Evolutionary conservation across 805 yeast species (phyloP).

Genomic region (Wickerhamiella domercqiae): DNA sequence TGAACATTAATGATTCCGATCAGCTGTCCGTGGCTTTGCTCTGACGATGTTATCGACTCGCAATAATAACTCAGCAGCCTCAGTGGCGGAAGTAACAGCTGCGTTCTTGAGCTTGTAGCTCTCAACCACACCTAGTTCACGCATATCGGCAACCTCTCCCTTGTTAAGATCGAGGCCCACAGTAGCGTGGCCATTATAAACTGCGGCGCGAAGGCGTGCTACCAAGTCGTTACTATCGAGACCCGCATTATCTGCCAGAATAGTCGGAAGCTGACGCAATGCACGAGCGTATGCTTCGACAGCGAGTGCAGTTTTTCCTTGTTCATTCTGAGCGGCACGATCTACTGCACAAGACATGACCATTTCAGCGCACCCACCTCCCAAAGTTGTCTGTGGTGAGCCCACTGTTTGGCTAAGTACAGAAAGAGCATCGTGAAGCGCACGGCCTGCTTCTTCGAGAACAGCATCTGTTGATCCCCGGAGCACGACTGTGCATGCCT

Average conservation of each 20-base stretch:
- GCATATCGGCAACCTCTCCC: constrained; percentile 85
- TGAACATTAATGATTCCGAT: no score
- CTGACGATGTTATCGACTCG: constrained; percentile 94
- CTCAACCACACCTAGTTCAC: constrained; percentile 85
- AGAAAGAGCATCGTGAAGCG: constrained; percentile 90
- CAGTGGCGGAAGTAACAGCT: constrained; percentile 91
- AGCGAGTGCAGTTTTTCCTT: constrained; percentile 88
- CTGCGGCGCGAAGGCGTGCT: constrained; percentile 74
- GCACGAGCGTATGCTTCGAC: constrained; percentile 91
- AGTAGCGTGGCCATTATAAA: constrained; percentile 82
- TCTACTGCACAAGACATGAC: constrained; percentile 95
- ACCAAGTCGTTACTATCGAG: constrained; percentile 86
- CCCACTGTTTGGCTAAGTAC: constrained; percentile 89
- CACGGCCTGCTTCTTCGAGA: constrained; percentile 91
- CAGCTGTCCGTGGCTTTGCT: constrained; percentile 95
- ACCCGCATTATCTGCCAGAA: constrained; percentile 94
- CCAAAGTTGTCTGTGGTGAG: constrained; percentile 81
- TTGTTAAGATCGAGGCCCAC: constrained; percentile 78
- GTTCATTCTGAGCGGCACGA: constrained; percentile 75
- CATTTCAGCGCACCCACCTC: constrained; percentile 94
- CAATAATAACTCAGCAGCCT: constrained; percentile 89
- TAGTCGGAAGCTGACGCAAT: constrained; percentile 85
- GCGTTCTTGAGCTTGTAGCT: constrained; percentile 83
- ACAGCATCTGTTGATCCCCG: constrained; percentile 97
- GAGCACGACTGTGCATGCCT: constrained; percentile 88